Evolutionary conservation across 1,139 yeast species (phyloP).

Genomic region (Meyerozyma sp.): DNA sequence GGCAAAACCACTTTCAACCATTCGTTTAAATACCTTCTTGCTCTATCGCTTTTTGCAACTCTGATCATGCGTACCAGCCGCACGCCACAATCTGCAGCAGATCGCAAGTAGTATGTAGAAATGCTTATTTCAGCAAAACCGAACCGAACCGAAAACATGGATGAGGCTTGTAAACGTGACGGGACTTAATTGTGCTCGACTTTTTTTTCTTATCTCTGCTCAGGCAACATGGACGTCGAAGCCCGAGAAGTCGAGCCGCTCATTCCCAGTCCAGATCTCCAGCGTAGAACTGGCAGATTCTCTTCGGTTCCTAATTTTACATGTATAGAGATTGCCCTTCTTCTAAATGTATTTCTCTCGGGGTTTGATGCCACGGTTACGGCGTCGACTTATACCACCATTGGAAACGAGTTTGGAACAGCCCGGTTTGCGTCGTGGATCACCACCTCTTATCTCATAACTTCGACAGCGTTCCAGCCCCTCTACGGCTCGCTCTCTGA

Average conservation of each 20-base stretch:
- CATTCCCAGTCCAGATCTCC: neutral
- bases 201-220: neutral
- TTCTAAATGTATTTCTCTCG: slow-evolving; percentile 19
- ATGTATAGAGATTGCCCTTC: slow-evolving; percentile 19
- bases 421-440: slow-evolving; percentile 32
- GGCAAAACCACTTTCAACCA: no score
- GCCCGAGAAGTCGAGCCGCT: neutral
- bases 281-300: slow-evolving; percentile 4
- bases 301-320: slow-evolving; percentile 11
- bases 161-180: neutral
- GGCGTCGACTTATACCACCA: slow-evolving; percentile 10
- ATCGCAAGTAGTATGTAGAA: neutral
- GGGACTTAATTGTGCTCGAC: no score
- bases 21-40: no score
- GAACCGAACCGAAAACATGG: neutral
- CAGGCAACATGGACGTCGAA: neutral
- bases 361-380: slow-evolving; percentile 12
- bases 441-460: slow-evolving; percentile 31
- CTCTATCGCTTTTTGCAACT: no score
- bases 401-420: slow-evolving; percentile 25
- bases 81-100: neutral
- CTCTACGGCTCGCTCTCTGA: slow-evolving; percentile 50
- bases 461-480: slow-evolving; percentile 27
- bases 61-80: neutral
- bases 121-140: neutral